Evolutionary conservation across 805 yeast genomes (phyloP).

Genomic region (Suhomyces canberraensis): DNA sequence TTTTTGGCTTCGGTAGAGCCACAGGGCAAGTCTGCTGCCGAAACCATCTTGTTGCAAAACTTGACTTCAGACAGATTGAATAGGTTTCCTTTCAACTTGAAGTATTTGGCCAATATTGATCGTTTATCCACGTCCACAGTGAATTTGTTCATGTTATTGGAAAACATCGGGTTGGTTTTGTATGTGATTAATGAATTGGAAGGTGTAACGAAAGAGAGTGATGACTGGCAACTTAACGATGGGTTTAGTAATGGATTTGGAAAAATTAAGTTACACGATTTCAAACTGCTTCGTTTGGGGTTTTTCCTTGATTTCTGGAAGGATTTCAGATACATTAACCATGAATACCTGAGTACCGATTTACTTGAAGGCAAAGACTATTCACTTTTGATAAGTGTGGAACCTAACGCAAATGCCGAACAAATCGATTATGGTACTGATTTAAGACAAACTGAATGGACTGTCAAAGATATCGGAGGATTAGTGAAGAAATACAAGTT

Average conservation of each 20-base stretch:
- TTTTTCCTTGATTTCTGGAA: conserved; percentile 36
- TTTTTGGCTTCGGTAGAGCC: conserved; percentile 11
- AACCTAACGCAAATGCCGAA: conserved; percentile 2
- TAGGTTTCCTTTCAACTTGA: conserved; percentile 34
- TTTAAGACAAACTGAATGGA: conserved; percentile 21
- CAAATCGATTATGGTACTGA: conserved; percentile 20
- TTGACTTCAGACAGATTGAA: conserved; percentile 20
- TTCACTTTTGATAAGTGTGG: conserved; percentile 21
- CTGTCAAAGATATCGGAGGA: conserved; percentile 8
- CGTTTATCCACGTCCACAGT: conserved; percentile 27
- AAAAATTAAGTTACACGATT: conserved; percentile 24
- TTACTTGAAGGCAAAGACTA: conserved; percentile 17
- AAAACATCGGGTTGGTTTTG: conserved; percentile 28
- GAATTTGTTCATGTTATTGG: conserved; percentile 31
- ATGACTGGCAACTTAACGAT: conserved; percentile 17
- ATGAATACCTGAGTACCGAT: conserved; percentile 13
- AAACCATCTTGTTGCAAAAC: conserved; percentile 26
- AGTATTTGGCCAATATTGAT: conserved; percentile 36
- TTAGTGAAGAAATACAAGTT: conserved; percentile 16
- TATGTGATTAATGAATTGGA: conserved; percentile 25
- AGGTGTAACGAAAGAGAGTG: conserved; percentile 10
- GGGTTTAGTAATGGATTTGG: conserved; percentile 30
- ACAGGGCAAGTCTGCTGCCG: conserved; percentile 19
- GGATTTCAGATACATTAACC: conserved; percentile 27
- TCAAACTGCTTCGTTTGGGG: conserved; percentile 23